A percentile compares a stretch with the other conserved stretches of the same genome.
Evolutionary conservation across 192 early-diverging fungal genomes (phyloP).

Genomic region (Fimicolochytrium jonesii): DNA sequence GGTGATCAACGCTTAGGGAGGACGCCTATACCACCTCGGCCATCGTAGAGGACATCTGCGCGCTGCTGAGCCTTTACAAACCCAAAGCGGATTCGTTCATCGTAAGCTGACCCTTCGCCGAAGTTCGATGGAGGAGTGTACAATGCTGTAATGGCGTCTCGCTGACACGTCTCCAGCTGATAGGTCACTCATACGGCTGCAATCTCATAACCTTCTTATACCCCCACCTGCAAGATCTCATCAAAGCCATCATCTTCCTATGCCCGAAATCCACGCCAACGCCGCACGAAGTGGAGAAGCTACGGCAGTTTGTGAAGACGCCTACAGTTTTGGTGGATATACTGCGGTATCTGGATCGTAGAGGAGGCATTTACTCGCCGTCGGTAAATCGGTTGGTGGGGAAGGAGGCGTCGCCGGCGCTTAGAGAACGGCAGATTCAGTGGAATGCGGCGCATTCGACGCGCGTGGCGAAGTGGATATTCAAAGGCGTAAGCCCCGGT

Average conservation of each 20-base stretch:
- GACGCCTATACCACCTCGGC: slow-evolving; percentile 12
- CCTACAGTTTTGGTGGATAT: slow-evolving; percentile 17
- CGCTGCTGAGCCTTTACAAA: slow-evolving; percentile 17
- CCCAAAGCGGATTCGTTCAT: slow-evolving; percentile 13
- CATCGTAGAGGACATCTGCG: slow-evolving; percentile 8
- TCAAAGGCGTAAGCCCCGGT: slow-evolving; percentile 16
- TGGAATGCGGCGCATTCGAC: slow-evolving; percentile 20
- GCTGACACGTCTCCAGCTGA: slow-evolving; percentile 17
- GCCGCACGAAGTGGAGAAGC: not conserved
- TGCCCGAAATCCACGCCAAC: slow-evolving; percentile 24
- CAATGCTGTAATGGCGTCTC: no score
- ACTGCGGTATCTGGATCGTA: slow-evolving; percentile 14
- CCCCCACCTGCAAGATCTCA: not conserved
- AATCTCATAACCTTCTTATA: slow-evolving; percentile 5
- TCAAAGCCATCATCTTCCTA: slow-evolving; percentile 22
- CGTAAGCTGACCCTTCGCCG: no score
- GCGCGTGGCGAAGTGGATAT: slow-evolving; percentile 14
- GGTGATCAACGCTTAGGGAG: no score
- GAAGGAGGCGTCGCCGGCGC: not conserved
- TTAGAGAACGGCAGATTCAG: slow-evolving; percentile 10
- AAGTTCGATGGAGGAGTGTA: no score
- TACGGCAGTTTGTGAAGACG: slow-evolving; percentile 6
- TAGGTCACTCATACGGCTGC: slow-evolving; percentile 32
- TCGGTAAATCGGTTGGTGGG: slow-evolving; percentile 16
- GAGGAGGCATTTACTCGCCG: slow-evolving; percentile 19